Conservation (phyloP, 176 grass and related monocot genomes). For the Zea luxurians region DNA sequence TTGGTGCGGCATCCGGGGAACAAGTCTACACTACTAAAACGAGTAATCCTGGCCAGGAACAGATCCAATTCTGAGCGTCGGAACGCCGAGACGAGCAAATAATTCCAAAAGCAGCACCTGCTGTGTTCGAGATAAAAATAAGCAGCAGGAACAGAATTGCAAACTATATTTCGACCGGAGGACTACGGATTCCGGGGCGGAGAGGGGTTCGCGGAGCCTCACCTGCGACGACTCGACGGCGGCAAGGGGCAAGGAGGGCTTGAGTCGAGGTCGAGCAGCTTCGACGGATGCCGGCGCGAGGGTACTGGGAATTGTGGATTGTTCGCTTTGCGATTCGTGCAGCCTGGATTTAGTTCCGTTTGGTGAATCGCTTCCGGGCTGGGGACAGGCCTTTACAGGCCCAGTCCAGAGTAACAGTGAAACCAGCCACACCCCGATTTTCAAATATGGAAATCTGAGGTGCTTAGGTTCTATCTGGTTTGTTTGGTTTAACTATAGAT, state of each 20-base stretch:
- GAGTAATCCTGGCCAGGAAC: not conserved
- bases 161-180: not conserved
- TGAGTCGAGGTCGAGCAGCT: constrained; percentile 10
- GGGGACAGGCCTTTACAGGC: not conserved
- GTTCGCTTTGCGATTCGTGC: constrained; percentile 41
- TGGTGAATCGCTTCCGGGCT: not conserved
- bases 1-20: not conserved
- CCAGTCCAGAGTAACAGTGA: not conserved
- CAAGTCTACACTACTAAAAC: not conserved
- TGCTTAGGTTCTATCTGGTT: not conserved
- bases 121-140: no score
- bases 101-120: not conserved
- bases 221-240: constrained; percentile 33
- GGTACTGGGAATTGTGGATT: not conserved
- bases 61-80: not conserved
- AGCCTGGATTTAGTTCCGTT: not conserved
- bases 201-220: constrained; percentile 9
- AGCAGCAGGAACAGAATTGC: not conserved
- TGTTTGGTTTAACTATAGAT: no score
- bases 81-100: not conserved
- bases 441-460: not conserved
- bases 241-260: not conserved
- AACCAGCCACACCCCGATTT: not conserved
- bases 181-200: not conserved
- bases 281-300: constrained; percentile 32